These are phyloP conservation scores for Agarophyton chilense DNA, from an alignment of 23 red algal genomes.

Conservation along the genomic window DNA sequence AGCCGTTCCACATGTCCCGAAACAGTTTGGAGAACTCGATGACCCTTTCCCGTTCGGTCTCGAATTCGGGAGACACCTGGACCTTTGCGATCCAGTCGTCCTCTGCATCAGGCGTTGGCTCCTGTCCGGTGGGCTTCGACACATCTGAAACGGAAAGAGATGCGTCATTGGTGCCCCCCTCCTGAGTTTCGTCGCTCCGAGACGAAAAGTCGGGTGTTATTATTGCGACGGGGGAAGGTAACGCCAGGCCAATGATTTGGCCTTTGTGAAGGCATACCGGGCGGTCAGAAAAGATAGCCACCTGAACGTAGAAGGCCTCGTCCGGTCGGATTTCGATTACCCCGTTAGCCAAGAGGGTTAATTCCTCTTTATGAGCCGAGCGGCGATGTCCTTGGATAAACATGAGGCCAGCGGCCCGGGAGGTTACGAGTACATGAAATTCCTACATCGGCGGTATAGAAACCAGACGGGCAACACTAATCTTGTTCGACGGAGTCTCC, in stretches of 20 bases:
- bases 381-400: background rate
- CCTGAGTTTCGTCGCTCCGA: background rate
- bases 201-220: background rate
- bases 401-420: background rate
- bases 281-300: background rate
- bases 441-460: conserved; percentile 1
- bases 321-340: conserved; percentile 12
- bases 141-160: too few species aligned
- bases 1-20: conserved; percentile 13
- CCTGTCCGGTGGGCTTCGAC: background rate
- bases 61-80: background rate
- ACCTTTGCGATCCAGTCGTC: background rate
- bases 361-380: background rate
- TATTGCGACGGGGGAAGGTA: conserved; percentile 7
- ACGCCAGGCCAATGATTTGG: conserved; percentile 9
- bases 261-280: background rate
- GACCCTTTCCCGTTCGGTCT: background rate
- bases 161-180: background rate
- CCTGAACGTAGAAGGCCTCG: background rate
- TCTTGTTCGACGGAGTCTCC: conserved; percentile 9
- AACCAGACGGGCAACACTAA: background rate
- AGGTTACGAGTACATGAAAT: background rate
- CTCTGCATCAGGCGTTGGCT: background rate
- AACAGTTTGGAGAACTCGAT: background rate
- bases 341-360: conserved; percentile 12